A percentile compares a stretch with the other conserved stretches of the same genome.
Conservation (phyloP, 768 basidiomycete genomes). For the Vararia minispora region DNA sequence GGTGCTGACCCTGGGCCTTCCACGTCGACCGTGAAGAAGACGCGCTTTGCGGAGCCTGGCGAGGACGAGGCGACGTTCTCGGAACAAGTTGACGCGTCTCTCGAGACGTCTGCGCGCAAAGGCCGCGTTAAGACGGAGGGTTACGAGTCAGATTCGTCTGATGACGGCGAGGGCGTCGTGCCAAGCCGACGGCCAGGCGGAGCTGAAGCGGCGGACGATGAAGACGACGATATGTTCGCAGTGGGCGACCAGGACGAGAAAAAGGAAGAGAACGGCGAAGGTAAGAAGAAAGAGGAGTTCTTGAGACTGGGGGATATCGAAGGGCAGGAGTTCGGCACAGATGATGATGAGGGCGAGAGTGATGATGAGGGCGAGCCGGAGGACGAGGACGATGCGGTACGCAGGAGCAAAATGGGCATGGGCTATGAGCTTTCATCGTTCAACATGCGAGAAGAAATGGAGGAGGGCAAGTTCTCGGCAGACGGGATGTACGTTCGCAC, state of each 20-base stretch:
- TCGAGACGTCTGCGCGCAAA: slow-evolving; percentile 56
- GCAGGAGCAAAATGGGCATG: slow-evolving; percentile 77
- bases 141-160: slow-evolving; percentile 90
- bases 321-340: slow-evolving; percentile 80
- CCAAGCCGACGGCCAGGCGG: slow-evolving; percentile 46
- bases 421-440: slow-evolving; percentile 90
- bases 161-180: slow-evolving; percentile 93
- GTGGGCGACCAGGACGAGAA: slow-evolving; percentile 48
- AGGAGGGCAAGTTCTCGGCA: slow-evolving; percentile 92
- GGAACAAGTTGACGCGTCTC: slow-evolving; percentile 64
- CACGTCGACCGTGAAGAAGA: slow-evolving; percentile 44
- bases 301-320: slow-evolving; percentile 91
- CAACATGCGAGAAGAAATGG: slow-evolving; percentile 99
- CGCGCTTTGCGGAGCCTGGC: slow-evolving; percentile 65
- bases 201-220: slow-evolving; percentile 36
- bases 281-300: slow-evolving; percentile 57
- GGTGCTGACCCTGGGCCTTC: slow-evolving; percentile 2
- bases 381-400: slow-evolving; percentile 72
- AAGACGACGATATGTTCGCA: slow-evolving; percentile 76
- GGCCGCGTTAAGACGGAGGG: slow-evolving; percentile 76
- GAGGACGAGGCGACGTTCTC: slow-evolving; percentile 71
- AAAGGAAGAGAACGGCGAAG: slow-evolving; percentile 26
- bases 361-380: slow-evolving; percentile 37
- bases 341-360: slow-evolving; percentile 29
- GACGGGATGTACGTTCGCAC: slow-evolving; percentile 84